Conservation (phyloP, 345 rosid genomes). For the Cardamine occulta region DNA sequence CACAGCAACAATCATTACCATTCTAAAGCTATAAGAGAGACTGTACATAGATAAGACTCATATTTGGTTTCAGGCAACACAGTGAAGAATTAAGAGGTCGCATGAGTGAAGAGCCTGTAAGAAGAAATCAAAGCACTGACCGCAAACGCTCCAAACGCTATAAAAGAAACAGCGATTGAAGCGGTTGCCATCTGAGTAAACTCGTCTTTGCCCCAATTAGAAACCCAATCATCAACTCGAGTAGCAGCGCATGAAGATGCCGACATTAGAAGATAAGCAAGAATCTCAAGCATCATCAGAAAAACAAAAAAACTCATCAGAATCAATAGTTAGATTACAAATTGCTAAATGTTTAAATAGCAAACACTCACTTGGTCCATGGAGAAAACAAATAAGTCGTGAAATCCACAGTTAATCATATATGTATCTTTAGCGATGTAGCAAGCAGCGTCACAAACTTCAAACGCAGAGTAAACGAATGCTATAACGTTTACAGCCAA, state of each 20-base stretch:
- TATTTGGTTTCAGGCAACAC: neutral
- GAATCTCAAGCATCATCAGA: constrained; percentile 42
- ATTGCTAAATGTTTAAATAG: neutral
- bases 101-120: constrained; percentile 58
- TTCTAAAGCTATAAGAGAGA: constrained; percentile 30
- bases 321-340: constrained; percentile 5
- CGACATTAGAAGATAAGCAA: constrained; percentile 89
- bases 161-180: constrained; percentile 75
- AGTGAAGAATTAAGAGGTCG: constrained; percentile 37
- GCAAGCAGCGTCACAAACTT: constrained; percentile 68
- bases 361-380: constrained; percentile 81
- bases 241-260: constrained; percentile 95
- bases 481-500: constrained; percentile 77
- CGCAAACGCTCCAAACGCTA: constrained; percentile 81
- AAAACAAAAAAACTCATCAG: constrained; percentile 15
- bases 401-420: constrained; percentile 56
- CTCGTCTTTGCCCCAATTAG: constrained; percentile 98
- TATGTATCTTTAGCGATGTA: constrained; percentile 57
- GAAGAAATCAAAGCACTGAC: constrained; percentile 82
- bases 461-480: constrained; percentile 74
- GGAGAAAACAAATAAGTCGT: constrained; percentile 63
- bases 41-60: constrained; percentile 36
- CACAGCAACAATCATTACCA: constrained; percentile 13
- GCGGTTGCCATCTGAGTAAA: constrained; percentile 96
- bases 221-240: constrained; percentile 89